Base-by-base conservation (phyloP, 23 red algal species). In the Gracilaria domingensis region DNA sequence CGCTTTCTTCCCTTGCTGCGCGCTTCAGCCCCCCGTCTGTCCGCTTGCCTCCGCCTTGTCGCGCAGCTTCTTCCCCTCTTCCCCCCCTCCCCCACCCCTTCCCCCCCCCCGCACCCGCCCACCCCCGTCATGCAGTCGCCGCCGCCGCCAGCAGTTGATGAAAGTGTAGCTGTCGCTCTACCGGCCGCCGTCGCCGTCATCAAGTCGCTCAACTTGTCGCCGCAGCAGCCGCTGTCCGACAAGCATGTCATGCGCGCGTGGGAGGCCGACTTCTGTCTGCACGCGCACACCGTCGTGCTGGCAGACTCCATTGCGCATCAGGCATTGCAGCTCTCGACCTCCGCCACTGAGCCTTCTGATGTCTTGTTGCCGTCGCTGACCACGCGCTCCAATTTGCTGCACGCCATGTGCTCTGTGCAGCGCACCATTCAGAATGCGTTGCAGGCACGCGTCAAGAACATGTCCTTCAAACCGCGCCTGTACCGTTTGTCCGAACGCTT, bases 291-390 rank as follows among this genome's bases (percentile, higher is more conserved):
- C 48, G 36, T 71, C 26, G 39, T 78, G 24, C 80, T 92, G 9
- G 69, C 78, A 18, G 89, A 92, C n/a, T 60, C 89, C 49, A 73
- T 84, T 60, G 76, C 89, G n/a, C 78, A 84, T 20, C 66, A 92
- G 17, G 37, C 89, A 3, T 59, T 92, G 21, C 51, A 84, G 17
- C 57, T 90, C 21, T 71, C 65, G 38, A 64, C 71, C 36, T 2
- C 58, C 40, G 23, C 37, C 23, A 64, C 58, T 1, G 75, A 35
- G 21, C 38, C 61, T n/a, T 40, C 69, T 3, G 2, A 32, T 0
- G 33, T 35, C 11, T 34, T 39, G 35, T 21, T 29, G 61, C 60
- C 28, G 37, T 64, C 40, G 6, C 44, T 76, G 21, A 30, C 54
- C 34, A 11, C 25, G 21, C 78, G 89, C 34, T 56, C 77, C 34